Evolutionary conservation across 441 rosid genomes (phyloP), one percentile per base, ranked within the genome.

Genomic region (Euphorbia schlechtendalii): DNA sequence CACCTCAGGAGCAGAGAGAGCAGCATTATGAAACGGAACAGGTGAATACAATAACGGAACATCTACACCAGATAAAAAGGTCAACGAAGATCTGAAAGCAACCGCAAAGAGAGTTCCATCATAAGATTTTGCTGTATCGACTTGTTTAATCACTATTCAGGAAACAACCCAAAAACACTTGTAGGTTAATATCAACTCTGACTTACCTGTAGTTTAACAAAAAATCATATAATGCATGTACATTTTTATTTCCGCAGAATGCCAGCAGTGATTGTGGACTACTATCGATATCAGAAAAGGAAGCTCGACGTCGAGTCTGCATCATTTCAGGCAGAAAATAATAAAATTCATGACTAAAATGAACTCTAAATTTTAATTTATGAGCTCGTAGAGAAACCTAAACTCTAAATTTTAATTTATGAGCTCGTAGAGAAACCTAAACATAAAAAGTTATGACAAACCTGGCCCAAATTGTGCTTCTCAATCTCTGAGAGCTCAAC

Each of bases 391-490:
- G 5, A 36, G 40, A 36, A 36, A 76, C 56, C 32, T 46, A 41
- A 66, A 55, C 27, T 25, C 13, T 20, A 24, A 32, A n/a, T 27
- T 24, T 0, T 24, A 30, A 56, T 25, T 54, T 43, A 41, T 61
- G 71, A 41, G 71, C 55, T 5, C 43, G 38, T 18, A 36, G 5
- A 36, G 40, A 36, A 36, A 76, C 56, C 32, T 46, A 41, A 66
- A 55, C 27, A 67, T 48, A 56, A 68, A 65, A 73, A 49, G 48
- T 41, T 56, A 46, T 52, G 62, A 79, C 82, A 71, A 78, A 95
- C 99, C 98, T 92, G 96, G 77, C 98, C 98, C 65, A 92, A 72
- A 76, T 88, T 92, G 69, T 86, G 88, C 75, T 85, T 92, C 81
- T 90, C 96, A 41, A 95, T 85, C 82, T 92, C 98, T 69, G 95